Evolutionary conservation across 805 yeast species (phyloP).

Genomic region (Teunomyces panamensis): DNA sequence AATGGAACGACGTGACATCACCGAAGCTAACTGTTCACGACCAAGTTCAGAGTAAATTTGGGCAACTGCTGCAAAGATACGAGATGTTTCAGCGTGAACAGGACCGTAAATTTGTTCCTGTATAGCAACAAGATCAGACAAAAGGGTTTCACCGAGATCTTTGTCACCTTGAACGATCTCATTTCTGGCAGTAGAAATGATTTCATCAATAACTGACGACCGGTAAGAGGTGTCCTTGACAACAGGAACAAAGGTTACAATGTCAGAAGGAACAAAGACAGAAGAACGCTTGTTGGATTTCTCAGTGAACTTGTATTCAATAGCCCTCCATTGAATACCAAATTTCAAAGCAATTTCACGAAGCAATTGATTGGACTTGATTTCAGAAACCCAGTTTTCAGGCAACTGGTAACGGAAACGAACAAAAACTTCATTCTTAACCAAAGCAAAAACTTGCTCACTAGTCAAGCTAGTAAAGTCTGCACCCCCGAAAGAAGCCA

Average conservation of each 20-base stretch:
- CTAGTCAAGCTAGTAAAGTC: conserved; percentile 48
- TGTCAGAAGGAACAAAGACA: conserved; percentile 58
- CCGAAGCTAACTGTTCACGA: conserved; percentile 55
- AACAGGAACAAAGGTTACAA: conserved; percentile 69
- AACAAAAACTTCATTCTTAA: conserved; percentile 50
- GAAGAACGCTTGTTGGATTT: conserved; percentile 39
- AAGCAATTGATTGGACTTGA: conserved; percentile 47
- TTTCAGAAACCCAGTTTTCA: conserved; percentile 41
- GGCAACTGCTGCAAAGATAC: conserved; percentile 63
- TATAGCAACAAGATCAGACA: conserved; percentile 67
- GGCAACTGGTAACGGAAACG: conserved; percentile 67
- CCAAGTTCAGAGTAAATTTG: conserved; percentile 63
- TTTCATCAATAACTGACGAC: conserved; percentile 69
- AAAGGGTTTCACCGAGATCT: conserved; percentile 58
- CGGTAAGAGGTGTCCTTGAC: conserved; percentile 67
- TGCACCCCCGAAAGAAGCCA: conserved; percentile 42
- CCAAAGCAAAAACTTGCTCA: conserved; percentile 37
- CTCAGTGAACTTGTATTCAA: conserved; percentile 46
- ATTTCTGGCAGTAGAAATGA: conserved; percentile 61
- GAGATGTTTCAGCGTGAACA: conserved; percentile 76
- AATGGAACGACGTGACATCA: conserved; percentile 64
- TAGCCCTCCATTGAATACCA: conserved; percentile 82
- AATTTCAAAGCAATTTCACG: conserved; percentile 72
- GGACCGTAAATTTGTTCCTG: conserved; percentile 82
- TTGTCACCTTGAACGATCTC: conserved; percentile 39